These are phyloP conservation scores for Fusarium albosuccineum DNA, from an alignment of 2,329 filamentous ascomycete species.

Conservation along the genomic window DNA sequence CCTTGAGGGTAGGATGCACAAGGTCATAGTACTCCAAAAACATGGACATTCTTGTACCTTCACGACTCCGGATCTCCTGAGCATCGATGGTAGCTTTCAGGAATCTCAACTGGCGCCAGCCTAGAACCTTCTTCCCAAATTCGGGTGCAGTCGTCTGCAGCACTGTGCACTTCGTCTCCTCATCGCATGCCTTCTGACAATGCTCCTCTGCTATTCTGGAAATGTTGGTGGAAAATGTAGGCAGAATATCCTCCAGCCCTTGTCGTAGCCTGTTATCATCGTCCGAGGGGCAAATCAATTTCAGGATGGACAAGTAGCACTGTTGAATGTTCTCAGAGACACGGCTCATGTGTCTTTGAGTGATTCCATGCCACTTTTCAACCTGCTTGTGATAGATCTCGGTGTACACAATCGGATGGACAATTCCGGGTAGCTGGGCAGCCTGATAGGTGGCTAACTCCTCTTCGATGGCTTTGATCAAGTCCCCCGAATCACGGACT, in stretches of 20 bases:
- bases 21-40: conserved; percentile 18
- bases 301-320: conserved; percentile 36
- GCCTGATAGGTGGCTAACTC: conserved; percentile 47
- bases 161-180: conserved; percentile 18
- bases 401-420: conserved; percentile 50
- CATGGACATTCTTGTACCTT: not conserved
- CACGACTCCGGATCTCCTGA: too few species aligned
- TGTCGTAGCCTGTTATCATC: conserved; percentile 29
- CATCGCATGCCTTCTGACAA: conserved; percentile 19
- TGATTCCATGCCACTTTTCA: conserved; percentile 48
- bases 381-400: conserved; percentile 50
- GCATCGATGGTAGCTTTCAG: not conserved
- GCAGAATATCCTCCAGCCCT: conserved; percentile 27
- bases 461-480: conserved; percentile 38
- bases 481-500: not conserved
- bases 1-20: conserved; percentile 18
- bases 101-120: conserved; percentile 40
- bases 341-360: conserved; percentile 39
- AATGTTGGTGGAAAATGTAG: conserved; percentile 4
- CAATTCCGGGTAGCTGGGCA: conserved; percentile 49
- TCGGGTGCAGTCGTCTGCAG: conserved; percentile 43
- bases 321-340: conserved; percentile 32
- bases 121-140: conserved; percentile 40
- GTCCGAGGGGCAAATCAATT: conserved; percentile 27
- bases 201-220: not conserved